Evolutionary conservation across 805 yeast species (phyloP), one percentile per base, ranked within the genome.

Genomic region (Ogataea trehaloabstinens): DNA sequence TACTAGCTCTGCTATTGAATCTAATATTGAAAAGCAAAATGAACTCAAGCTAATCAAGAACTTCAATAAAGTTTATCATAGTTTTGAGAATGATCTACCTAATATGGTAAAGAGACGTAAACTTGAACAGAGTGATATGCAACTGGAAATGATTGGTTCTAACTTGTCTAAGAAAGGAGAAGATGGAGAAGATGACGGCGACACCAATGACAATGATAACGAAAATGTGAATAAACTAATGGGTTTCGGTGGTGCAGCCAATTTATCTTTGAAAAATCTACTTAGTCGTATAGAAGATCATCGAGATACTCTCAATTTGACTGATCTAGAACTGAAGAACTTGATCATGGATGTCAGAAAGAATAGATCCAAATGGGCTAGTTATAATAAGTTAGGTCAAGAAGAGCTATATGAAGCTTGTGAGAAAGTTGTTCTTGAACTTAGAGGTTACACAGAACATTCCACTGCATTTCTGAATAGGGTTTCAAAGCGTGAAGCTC

Each of bases 401-500:
- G 99, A 93, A 58, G 99, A 95, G 60, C 72, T 93, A 17, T 93
- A 93, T 56, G 99, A 95, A 52, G 96, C 97, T 0, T 91, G 97
- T 54, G 99, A 93, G 53, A 90, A 89, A 55, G 99, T 93, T 1
- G 90, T 91, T 0, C 67, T 82, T 47, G 98, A 93, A 53, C 67
- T 93, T 22, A 74, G 99, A 55, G 86, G 91, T 5, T 87, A 84
- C 51, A 91, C 99, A 0, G 97, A 93, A 55, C 98, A 93, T 63
- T 89, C 97, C 0, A 89, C 97, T 1, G 95, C 98, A 0, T 93
- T 93, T 56, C 70, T 93, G 49, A 93, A 90, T 64, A 86, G 87
- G 56, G 99, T 93, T n/a, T 87, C 93, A 42, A 93, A 93, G 58
- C 74, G 99, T 40, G 99, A 93, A 55, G 99, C 99, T 0, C 99